Evolutionary conservation across 1,284 basidiomycete species (phyloP), one percentile per base, ranked within the genome.

Genomic region (Leccinum cinnamomeum): DNA sequence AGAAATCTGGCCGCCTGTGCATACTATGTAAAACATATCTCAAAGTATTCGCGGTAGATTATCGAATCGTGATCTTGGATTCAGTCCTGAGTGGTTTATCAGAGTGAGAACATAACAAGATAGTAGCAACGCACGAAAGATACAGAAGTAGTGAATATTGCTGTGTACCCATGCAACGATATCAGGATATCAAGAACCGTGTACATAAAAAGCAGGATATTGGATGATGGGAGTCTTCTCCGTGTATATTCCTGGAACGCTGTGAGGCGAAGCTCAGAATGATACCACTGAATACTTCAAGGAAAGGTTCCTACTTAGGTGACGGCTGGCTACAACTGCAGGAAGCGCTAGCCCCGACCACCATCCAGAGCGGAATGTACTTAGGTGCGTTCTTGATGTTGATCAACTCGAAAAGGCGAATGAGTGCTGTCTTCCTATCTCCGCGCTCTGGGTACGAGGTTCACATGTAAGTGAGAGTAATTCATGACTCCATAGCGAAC

Each of bases 81-180:
- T 87, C 59, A 96, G 76, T 73, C 94, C 94, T 94, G 65, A n/a
- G 11, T 37, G 57, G 30, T 48, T 37, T 39, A 20, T 65, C 41
- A 65, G 48, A 33, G 16, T 44, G 6, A 3, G 14, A 51, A 44
- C 2, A 12, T 18, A 53, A 8, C 6, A n/a, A 20, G 7, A 16
- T 50, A 11, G 25, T 14, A 23, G 23, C 23, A 20, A 70, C 81
- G 58, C 62, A 91, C 90, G 88, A 69, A 98, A 96, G 58, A 98
- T 96, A 75, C 97, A 97, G 20, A 88, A 83, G 66, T 95, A 95
- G 74, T 97, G 97, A 71, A 97, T 94, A 51, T 92, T 81, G 4
- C 87, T 81, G 2, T 77, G 75, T 0, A 87, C 82, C 91, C 93
- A 98, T 0, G 89, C 90, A 16, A 88, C 70, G 10, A 98, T 69